Conservation (phyloP, 1,139 yeast species). For the Yamadazyma songkhlaensis region DNA sequence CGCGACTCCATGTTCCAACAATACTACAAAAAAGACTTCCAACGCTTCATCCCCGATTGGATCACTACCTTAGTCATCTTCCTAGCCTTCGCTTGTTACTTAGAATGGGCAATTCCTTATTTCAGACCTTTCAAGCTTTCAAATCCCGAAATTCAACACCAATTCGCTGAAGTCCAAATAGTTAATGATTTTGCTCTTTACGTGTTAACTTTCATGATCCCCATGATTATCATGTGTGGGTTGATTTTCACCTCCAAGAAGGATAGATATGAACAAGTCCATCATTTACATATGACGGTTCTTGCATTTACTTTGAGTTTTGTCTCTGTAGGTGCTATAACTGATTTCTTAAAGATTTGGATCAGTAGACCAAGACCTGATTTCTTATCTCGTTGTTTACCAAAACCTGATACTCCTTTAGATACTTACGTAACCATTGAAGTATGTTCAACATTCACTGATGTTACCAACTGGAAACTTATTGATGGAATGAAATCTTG, state of each 20-base stretch:
- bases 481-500: slow-evolving; percentile 47
- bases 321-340: slow-evolving; percentile 21
- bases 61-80: slow-evolving; percentile 23
- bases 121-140: slow-evolving; percentile 31
- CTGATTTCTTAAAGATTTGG: slow-evolving; percentile 47
- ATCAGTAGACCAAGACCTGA: slow-evolving; percentile 49
- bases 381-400: slow-evolving; percentile 42
- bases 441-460: slow-evolving; percentile 34
- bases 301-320: slow-evolving; percentile 25
- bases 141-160: slow-evolving; percentile 42
- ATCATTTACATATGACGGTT: slow-evolving; percentile 21
- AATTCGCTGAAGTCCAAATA: slow-evolving; percentile 44
- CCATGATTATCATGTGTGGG: slow-evolving; percentile 16
- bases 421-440: slow-evolving; percentile 30
- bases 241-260: slow-evolving; percentile 6
- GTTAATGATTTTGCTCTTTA: slow-evolving; percentile 31
- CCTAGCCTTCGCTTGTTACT: slow-evolving; percentile 30
- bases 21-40: slow-evolving; percentile 6
- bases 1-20: slow-evolving; percentile 6
- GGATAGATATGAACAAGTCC: slow-evolving; percentile 8
- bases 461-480: slow-evolving; percentile 23
- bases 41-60: slow-evolving; percentile 30
- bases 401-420: slow-evolving; percentile 27
- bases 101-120: slow-evolving; percentile 39
- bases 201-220: slow-evolving; percentile 22